Base-by-base conservation (phyloP, 495 filamentous ascomycete species). In the Parmelia sp. region DNA sequence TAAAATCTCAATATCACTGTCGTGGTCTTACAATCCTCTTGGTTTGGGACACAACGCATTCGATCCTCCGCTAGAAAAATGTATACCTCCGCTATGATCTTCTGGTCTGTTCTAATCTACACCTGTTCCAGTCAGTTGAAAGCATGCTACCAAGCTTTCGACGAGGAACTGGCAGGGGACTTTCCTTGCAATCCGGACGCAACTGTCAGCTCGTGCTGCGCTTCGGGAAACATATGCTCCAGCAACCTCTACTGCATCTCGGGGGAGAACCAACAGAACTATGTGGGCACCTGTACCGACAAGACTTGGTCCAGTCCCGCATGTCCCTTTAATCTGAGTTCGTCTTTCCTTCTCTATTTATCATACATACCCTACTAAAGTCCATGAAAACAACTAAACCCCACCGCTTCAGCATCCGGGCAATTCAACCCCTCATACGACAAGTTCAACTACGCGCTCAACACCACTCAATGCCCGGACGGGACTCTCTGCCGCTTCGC, bases 151-250 rank as follows among this genome's bases (percentile, higher is more conserved):
- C 23, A 27, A 29, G 23, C 47, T 2, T 3, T 51, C 25, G 47
- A 51, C 11, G 47, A 17, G 25, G 23, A 51, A 15, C 11, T 29
- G 23, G 23, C 57, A 3, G 35, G 27, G 1, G 53, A 47, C 21
- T 42, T 35, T 23, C 62, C 62, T n/a, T 49, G 62, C 55, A 17
- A 58, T 7, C 62, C 62, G 1, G 40, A 57, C 25, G 37, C 53
- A n/a, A 7, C 29, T 12, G 55, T 64, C 53, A 64, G 53, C 44
- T 45, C 62, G 1, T 58, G 62, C n/a, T 64, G 62, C 19, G 25
- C 25, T 44, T 10, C 23, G 5, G 35, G 29, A 12, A 45, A 39
- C 33, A 29, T 44, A 2, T 58, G 62, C 55, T 31, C 29, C 9
- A 57, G 33, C 29, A 49, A 49, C 14, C 39, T 64, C 3, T 58